Base-by-base conservation (phyloP, 164 flowering plant genomes). In the Brasenia schreberi region DNA sequence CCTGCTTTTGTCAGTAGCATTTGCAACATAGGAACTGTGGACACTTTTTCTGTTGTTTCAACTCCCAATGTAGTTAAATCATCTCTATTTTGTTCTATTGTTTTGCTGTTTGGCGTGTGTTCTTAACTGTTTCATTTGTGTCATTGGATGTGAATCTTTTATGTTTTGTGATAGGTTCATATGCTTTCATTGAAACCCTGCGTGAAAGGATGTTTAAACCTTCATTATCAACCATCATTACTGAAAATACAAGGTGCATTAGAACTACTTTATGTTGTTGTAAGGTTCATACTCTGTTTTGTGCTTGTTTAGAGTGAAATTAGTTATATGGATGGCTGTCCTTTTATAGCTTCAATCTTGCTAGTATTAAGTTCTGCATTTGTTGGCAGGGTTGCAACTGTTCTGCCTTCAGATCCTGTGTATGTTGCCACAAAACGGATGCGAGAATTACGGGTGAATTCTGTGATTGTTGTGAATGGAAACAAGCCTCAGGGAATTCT, bases 131-230 rank as follows among this genome's bases (percentile, higher is more conserved):
- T 45, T 45, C 12, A 6, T 45, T 45, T 2, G 14, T 45, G 14
- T 5, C 53, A 45, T 7, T 45, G 53, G 53, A 45, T 12, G 14
- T 49, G 56, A 49, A 49, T 49, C 39, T 33, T 49, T 49, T 49
- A 49, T n/a, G 18, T 64, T 69, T 53, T 10, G 6, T 61, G 68
- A 68, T 91, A 94, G 99, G 87, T 73, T 95, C 97, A 65, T 78
- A 82, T 75, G 95, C 96, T 67, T 89, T 94, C 72, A 83, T 91
- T 42, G 99, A 91, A 75, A 86, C 90, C 10, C 82, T 91, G 63
- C 81, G 96, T 71, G 97, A 94, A 69, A 80, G 90, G 69, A 91
- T 94, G 97, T 94, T 94, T 79, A 94, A 94, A 82, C 99, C 99
- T 59, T 66, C 99, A 43, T 81, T 94, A 76, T 85, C 97, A 72